Conservation (phyloP, 2,329 filamentous ascomycete genomes). For the Colletotrichum spaethianum region DNA sequence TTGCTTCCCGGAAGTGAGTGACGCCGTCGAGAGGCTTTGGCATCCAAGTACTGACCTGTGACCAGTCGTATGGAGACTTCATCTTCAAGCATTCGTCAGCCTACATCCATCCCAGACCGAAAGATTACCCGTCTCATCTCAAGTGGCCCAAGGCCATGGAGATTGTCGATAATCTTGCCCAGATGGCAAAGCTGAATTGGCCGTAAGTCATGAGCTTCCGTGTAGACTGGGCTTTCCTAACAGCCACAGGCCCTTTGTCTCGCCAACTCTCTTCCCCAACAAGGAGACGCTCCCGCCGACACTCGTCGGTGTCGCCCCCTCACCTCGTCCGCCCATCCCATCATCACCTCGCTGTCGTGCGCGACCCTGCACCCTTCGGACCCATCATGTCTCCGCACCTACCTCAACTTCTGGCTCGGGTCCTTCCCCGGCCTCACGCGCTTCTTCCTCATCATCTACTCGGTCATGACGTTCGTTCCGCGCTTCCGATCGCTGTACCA, state of each 20-base stretch:
- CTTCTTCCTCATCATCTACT: slow-evolving; percentile 83
- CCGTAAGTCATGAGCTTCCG: slow-evolving; percentile 70
- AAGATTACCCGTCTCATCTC: slow-evolving; percentile 74
- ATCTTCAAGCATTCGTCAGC: slow-evolving; percentile 81
- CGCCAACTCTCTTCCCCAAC: slow-evolving; percentile 87
- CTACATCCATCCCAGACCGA: slow-evolving; percentile 83
- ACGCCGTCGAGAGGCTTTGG: neutral
- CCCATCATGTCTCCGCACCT: slow-evolving; percentile 89
- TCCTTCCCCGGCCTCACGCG: slow-evolving; percentile 85
- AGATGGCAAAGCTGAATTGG: slow-evolving; percentile 87
- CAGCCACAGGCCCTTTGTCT: slow-evolving; percentile 76
- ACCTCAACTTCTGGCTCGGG: slow-evolving; percentile 87
- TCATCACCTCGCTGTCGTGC: slow-evolving; percentile 88
- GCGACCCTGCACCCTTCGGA: slow-evolving; percentile 90
- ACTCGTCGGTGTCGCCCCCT: slow-evolving; percentile 80
- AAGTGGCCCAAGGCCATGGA: slow-evolving; percentile 83
- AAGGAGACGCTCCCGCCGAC: slow-evolving; percentile 76
- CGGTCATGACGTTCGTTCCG: slow-evolving; percentile 76
- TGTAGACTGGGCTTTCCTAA: slow-evolving; percentile 36
- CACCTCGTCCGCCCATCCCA: slow-evolving; percentile 87
- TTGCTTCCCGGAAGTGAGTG: slow-evolving; percentile 74
- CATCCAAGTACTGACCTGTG: slow-evolving; percentile 3
- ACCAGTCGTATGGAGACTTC: slow-evolving; percentile 59
- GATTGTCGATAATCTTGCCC: slow-evolving; percentile 84
- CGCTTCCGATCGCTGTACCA: slow-evolving; percentile 78